phyloP scores from a whole-genome alignment of 164 flowering plant genomes.

The Magnolia changhungtana region DNA sequence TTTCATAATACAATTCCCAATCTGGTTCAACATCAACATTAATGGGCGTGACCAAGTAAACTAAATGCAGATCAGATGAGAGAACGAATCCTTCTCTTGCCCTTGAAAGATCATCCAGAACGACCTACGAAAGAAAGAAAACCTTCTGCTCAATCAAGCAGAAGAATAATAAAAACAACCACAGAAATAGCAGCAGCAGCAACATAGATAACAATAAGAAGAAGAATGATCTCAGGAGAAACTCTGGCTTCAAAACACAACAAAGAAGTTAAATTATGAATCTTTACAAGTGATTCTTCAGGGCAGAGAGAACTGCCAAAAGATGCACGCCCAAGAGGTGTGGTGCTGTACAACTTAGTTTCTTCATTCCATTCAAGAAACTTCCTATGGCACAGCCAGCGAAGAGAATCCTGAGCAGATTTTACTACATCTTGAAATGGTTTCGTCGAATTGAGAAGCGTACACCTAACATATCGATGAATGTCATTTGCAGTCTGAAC shows the following conservation, averaged over 20 bases:
- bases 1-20: conserved; percentile 91
- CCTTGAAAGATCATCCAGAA: conserved; percentile 87
- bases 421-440: conserved; percentile 96
- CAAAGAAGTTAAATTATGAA: not conserved
- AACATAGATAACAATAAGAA: not conserved
- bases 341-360: conserved; percentile 79
- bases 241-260: not conserved
- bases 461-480: conserved; percentile 91
- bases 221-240: too few relatives aligned
- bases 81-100: conserved; percentile 98
- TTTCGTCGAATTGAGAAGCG: conserved; percentile 91
- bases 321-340: conserved; percentile 96
- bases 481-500: conserved; percentile 94
- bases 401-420: conserved; percentile 95
- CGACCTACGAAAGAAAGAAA: conserved; percentile 45
- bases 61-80: conserved; percentile 95
- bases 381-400: conserved; percentile 83
- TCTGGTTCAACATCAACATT: conserved; percentile 96
- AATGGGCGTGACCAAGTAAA: conserved; percentile 87
- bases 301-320: conserved; percentile 96
- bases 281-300: conserved; percentile 90
- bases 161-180: not conserved
- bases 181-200: not conserved
- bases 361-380: conserved; percentile 97
- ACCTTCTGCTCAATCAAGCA: not conserved